These are phyloP conservation scores for Colletotrichum liriopes DNA, from an alignment of 2,329 filamentous ascomycete genomes.

Conservation along the genomic window DNA sequence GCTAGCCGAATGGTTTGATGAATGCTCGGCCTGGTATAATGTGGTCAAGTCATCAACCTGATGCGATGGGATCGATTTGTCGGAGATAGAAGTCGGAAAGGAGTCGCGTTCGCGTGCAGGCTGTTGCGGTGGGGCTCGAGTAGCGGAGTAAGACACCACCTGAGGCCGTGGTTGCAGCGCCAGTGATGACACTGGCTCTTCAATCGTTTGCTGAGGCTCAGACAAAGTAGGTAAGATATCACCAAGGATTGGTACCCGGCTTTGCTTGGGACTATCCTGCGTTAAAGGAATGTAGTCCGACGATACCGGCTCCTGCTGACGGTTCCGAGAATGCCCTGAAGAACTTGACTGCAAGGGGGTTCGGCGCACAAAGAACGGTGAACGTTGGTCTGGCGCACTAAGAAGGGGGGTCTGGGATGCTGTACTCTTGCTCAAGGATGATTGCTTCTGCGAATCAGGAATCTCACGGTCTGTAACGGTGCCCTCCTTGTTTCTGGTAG, in stretches of 20 bases:
- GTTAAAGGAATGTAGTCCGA: constrained; percentile 9
- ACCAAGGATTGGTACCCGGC: not conserved
- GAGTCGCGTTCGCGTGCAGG: constrained; percentile 18
- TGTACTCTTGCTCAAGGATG: constrained; percentile 31
- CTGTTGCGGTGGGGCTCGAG: constrained; percentile 16
- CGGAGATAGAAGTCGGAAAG: constrained; percentile 5
- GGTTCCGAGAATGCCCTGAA: not conserved
- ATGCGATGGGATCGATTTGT: constrained; percentile 33
- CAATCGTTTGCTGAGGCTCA: not conserved
- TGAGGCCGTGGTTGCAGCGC: not conserved
- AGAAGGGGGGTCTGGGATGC: constrained; percentile 18
- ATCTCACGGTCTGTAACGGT: constrained; percentile 25
- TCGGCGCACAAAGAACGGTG: constrained; percentile 15
- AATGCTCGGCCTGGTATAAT: constrained; percentile 11
- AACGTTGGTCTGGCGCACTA: not conserved
- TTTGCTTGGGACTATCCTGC: constrained; percentile 6
- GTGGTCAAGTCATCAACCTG: constrained; percentile 24
- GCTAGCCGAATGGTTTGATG: not conserved
- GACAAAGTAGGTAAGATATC: not conserved
- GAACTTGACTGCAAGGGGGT: constrained; percentile 2
- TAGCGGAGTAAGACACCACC: constrained; percentile 7
- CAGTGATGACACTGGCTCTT: not conserved
- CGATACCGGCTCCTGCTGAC: not conserved
- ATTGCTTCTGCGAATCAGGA: constrained; percentile 39
- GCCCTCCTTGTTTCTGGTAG: not conserved